phyloP scores from a whole-genome alignment of 257 asterid genomes.

The Salvia miltiorrhiza region DNA sequence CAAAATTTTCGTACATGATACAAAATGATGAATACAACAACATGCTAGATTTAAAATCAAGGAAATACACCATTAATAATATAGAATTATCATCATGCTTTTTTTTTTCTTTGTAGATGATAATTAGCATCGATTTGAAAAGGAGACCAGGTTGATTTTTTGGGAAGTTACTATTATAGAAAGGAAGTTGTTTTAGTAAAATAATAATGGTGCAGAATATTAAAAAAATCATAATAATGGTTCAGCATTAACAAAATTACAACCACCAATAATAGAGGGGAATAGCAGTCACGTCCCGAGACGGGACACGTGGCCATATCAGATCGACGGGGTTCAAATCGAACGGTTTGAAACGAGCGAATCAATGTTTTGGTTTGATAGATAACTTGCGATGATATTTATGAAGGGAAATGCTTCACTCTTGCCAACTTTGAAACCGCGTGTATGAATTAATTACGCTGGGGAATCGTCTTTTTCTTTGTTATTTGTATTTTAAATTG shows the following conservation, averaged over 20 bases:
- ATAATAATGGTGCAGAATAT: neutral
- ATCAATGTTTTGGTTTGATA: too few species aligned
- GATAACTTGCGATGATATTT: too few species aligned
- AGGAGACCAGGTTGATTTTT: neutral
- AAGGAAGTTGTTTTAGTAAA: neutral
- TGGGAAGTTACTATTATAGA: neutral
- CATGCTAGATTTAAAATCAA: neutral
- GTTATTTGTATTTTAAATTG: too few species aligned
- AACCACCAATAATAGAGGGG: slow-evolving; percentile 41
- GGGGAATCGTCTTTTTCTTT: too few species aligned
- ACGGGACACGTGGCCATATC: slow-evolving; percentile 22
- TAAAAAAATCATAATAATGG: neutral
- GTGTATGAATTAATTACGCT: neutral
- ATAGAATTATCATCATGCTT: too few species aligned
- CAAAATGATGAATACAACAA: neutral
- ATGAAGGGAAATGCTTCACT: neutral
- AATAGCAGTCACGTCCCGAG: slow-evolving; percentile 32
- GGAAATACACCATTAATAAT: neutral
- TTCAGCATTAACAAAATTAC: slow-evolving; percentile 4
- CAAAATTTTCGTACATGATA: neutral
- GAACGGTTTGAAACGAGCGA: slow-evolving; percentile 13
- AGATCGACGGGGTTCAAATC: neutral
- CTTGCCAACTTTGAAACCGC: neutral
- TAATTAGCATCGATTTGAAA: neutral
- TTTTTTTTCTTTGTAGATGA: neutral